Conservation (phyloP, 768 basidiomycete species). For the Candolleomyces efflorescens region DNA sequence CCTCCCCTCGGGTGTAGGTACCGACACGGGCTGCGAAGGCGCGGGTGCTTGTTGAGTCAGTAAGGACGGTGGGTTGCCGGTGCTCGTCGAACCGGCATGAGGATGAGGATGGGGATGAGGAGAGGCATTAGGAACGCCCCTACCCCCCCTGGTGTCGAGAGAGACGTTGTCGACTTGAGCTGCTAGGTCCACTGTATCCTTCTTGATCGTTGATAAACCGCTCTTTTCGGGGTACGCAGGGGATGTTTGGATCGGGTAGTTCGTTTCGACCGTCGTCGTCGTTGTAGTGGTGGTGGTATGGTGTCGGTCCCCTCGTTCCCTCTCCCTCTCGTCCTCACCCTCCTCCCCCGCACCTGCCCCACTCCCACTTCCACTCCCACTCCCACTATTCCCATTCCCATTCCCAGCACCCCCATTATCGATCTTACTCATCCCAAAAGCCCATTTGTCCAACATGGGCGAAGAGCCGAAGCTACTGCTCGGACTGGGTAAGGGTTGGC, state of each 20-base stretch:
- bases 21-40: conserved; percentile 13
- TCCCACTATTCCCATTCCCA: too few species aligned
- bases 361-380: neutral
- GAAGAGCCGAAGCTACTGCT: conserved; percentile 66
- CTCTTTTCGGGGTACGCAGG: conserved; percentile 12
- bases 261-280: neutral
- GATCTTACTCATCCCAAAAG: conserved; percentile 92
- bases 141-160: conserved; percentile 29
- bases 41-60: conserved; percentile 66
- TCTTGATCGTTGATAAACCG: conserved; percentile 16
- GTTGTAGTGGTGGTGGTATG: too few species aligned
- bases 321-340: neutral
- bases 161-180: conserved; percentile 37
- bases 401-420: conserved; percentile 46
- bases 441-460: conserved; percentile 79
- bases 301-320: too few species aligned
- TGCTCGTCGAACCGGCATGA: too few species aligned
- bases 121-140: too few species aligned
- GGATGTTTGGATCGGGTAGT: too few species aligned
- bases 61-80: conserved; percentile 63
- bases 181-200: conserved; percentile 27
- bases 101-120: too few species aligned
- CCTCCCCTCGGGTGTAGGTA: too few species aligned
- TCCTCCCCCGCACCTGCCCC: neutral
- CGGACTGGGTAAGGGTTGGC: conserved; percentile 88